Percentiles rank a stretch among this genome's conserved stretches.
Conservation (phyloP, 108 stramenopile species). For the Skeletonema menzelii region DNA sequence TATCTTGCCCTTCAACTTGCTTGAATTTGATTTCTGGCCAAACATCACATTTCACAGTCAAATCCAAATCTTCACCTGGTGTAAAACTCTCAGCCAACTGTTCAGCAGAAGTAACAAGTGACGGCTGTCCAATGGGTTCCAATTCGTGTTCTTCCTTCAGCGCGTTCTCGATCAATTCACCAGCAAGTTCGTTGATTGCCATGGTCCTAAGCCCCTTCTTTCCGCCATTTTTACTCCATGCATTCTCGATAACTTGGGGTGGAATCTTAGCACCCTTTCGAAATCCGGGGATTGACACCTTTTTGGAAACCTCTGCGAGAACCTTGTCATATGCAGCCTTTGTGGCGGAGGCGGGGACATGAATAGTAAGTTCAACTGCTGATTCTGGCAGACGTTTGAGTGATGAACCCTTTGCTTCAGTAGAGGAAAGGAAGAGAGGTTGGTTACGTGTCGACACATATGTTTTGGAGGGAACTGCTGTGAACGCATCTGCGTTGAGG, state of each 20-base stretch:
- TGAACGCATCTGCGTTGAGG: slow-evolving; percentile 2
- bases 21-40: slow-evolving; percentile 89
- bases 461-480: neutral
- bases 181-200: slow-evolving; percentile 68
- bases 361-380: slow-evolving; percentile 71
- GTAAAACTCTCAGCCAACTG: slow-evolving; percentile 53
- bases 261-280: slow-evolving; percentile 89
- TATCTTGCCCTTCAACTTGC: slow-evolving; percentile 50
- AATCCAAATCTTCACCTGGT: slow-evolving; percentile 58
- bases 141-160: slow-evolving; percentile 79
- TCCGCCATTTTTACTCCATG: slow-evolving; percentile 69
- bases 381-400: slow-evolving; percentile 69
- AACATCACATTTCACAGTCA: slow-evolving; percentile 80
- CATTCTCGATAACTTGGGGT: slow-evolving; percentile 75
- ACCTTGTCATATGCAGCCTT: slow-evolving; percentile 83
- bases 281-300: slow-evolving; percentile 81
- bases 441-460: neutral
- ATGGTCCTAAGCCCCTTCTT: slow-evolving; percentile 60
- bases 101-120: slow-evolving; percentile 56
- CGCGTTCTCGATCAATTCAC: slow-evolving; percentile 65
- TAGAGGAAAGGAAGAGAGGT: slow-evolving; percentile 12
- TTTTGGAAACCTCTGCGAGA: slow-evolving; percentile 66
- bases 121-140: slow-evolving; percentile 84
- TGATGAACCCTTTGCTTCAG: slow-evolving; percentile 31
- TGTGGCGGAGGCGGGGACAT: slow-evolving; percentile 67